These are phyloP conservation scores for Penicillium nordicum DNA, from an alignment of 2,329 filamentous ascomycete genomes.

Conservation along the genomic window DNA sequence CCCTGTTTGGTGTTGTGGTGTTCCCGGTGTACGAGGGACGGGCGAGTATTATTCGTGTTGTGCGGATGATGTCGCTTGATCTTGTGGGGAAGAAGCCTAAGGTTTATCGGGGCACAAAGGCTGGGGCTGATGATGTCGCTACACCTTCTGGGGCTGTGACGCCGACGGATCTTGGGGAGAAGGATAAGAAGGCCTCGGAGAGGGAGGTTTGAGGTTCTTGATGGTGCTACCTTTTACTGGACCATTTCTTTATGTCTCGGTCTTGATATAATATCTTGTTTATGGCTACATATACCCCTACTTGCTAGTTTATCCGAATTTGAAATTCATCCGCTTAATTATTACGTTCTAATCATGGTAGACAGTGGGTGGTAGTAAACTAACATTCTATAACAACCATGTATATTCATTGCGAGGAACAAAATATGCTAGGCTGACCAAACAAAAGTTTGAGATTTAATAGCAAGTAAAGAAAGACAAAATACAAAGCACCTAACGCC, in stretches of 20 bases:
- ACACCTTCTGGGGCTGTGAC: conserved; percentile 47
- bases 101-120: conserved; percentile 35
- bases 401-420: not conserved
- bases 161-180: conserved; percentile 44
- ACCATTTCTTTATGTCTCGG: not conserved
- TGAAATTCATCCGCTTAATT: not conserved
- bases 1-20: conserved; percentile 68
- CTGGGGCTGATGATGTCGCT: conserved; percentile 36
- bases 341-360: not conserved
- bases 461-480: not conserved
- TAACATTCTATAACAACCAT: not conserved
- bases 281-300: not conserved
- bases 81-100: conserved; percentile 44
- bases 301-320: not conserved
- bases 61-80: conserved; percentile 61
- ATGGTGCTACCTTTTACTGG: not conserved
- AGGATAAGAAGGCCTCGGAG: conserved; percentile 19
- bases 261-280: not conserved
- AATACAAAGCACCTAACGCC: not conserved
- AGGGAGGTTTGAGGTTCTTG: conserved; percentile 5
- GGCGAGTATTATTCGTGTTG: conserved; percentile 60
- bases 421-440: not conserved
- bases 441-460: not conserved
- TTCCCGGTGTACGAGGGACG: conserved; percentile 81
- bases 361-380: not conserved